These are phyloP conservation scores for Styphnolobium japonicum DNA, from an alignment of 306 rosid species.

Conservation along the genomic window DNA sequence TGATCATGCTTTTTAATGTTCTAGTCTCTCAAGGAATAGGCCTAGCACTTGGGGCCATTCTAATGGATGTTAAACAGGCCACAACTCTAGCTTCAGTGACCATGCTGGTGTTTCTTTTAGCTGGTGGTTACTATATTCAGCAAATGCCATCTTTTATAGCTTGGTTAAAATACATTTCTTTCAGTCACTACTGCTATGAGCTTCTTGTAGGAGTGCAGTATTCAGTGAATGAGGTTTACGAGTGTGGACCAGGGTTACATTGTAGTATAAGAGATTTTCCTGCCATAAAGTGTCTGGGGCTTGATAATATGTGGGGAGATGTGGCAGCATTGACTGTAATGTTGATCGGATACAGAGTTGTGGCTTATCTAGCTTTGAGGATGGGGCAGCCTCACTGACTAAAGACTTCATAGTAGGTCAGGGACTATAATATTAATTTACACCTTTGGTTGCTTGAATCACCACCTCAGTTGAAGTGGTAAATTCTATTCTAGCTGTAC, in stretches of 20 bases:
- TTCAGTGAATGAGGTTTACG: conserved; percentile 40
- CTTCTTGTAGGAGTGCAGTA: conserved; percentile 61
- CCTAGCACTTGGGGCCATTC: conserved; percentile 76
- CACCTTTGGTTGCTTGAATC: background rate
- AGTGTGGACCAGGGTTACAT: conserved; percentile 28
- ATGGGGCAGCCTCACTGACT: conserved; percentile 49
- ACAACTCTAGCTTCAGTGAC: conserved; percentile 66
- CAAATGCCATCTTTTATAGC: conserved; percentile 59
- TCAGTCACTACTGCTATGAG: conserved; percentile 55
- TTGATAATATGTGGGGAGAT: conserved; percentile 44
- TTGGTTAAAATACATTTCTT: conserved; percentile 74
- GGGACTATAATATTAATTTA: background rate
- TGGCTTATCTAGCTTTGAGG: conserved; percentile 55
- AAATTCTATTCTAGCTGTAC: conserved; percentile 16
- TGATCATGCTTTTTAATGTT: conserved; percentile 61
- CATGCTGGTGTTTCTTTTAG: conserved; percentile 63
- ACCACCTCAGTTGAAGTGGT: background rate
- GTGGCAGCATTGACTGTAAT: conserved; percentile 54
- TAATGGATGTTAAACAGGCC: conserved; percentile 68
- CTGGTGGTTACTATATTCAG: conserved; percentile 76
- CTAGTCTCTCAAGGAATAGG: conserved; percentile 77
- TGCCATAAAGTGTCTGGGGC: conserved; percentile 39
- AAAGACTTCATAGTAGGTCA: conserved; percentile 1
- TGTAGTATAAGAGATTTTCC: conserved; percentile 48
- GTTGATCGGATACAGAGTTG: conserved; percentile 52